Evolutionary conservation across 2,329 filamentous ascomycete genomes (phyloP), one percentile per base, ranked within the genome.

Genomic region (Endothia cerciana): DNA sequence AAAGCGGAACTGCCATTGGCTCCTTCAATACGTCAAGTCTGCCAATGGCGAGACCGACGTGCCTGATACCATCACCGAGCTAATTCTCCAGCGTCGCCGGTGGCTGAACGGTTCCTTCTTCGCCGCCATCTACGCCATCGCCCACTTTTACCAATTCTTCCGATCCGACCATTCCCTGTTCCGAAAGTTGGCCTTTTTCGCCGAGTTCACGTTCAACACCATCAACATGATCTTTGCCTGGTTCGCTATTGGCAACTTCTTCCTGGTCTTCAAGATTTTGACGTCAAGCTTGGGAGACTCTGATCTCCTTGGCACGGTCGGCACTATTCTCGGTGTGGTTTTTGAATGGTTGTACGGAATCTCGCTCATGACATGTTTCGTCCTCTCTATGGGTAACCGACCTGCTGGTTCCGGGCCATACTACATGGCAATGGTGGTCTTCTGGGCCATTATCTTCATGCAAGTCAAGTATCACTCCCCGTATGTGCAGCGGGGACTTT

Each of bases 71-170:
- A 95, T 97, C 81, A 91, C 94, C 28, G 95, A 99, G 74, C 89
- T 99, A 76, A 95, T 99, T 75, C 84, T 97, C 60, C 95, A 99
- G 80, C 90, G 95, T 77, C 90, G 95, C 82, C 90, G 95, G 80
- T 99, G 95, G 95, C 81, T 99, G 71, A 99, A 99, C 80, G 95
- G 95, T 70, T 95, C 91, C 74, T 99, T 99, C 86, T 99, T 99
- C 78, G 95, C 95, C 60, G 94, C 95, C 67, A 90, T 99, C 65
- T 99, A 99, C 76, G 91, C 95, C 63, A 89, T 97, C 70, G 91
- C 92, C 40, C 95, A 99, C 79, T 97, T 97, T 77, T 94, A 97
- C 80, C 91, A 98, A 75, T 93, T 99, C 77, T 97, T 94, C 86
- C 89, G 95, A 66, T 97, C 93, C 70, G 91, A 94, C 73, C 95